Percentiles rank a stretch among this genome's conserved stretches.
These are phyloP conservation scores for Nicotiana tomentosiformis DNA, from an alignment of 257 asterid genomes.

Conservation along the genomic window DNA sequence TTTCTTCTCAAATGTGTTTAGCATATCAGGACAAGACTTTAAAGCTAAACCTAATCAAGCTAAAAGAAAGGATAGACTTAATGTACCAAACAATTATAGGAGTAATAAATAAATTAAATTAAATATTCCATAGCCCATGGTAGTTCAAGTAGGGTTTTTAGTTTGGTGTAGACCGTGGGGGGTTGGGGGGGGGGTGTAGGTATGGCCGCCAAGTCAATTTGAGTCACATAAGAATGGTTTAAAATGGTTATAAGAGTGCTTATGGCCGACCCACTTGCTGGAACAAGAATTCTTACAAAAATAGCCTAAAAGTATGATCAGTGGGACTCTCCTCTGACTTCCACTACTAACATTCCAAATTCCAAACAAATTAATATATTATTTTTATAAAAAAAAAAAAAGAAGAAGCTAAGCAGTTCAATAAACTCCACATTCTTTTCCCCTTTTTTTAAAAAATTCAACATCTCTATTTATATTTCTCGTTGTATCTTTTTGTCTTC, in stretches of 20 bases:
- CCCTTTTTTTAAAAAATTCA: not conserved
- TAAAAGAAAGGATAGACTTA: not conserved
- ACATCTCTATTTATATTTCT: not conserved
- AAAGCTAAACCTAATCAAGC: constrained; percentile 1
- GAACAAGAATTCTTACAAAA: constrained; percentile 14
- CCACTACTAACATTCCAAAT: constrained; percentile 20
- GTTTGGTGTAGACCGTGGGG: not conserved
- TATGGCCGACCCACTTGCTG: not conserved
- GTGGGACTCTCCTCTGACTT: constrained; percentile 22
- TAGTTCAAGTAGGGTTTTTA: not conserved
- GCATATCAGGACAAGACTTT: not conserved
- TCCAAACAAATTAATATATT: not conserved
- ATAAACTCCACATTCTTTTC: not conserved
- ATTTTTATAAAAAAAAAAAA: too few relatives aligned
- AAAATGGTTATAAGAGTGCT: not conserved
- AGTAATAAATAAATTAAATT: not conserved
- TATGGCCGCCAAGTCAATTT: constrained; percentile 3
- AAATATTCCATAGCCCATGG: not conserved
- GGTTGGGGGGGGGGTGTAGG: not conserved
- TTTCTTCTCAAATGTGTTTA: not conserved
- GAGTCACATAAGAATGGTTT: not conserved
- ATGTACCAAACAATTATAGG: not conserved
- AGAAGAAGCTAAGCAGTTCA: not conserved
- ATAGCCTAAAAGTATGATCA: constrained; percentile 32
- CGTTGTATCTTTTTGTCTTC: not conserved